These are phyloP conservation scores for Leucocoprinus birnbaumii DNA, from an alignment of 768 basidiomycete genomes.

Conservation along the genomic window DNA sequence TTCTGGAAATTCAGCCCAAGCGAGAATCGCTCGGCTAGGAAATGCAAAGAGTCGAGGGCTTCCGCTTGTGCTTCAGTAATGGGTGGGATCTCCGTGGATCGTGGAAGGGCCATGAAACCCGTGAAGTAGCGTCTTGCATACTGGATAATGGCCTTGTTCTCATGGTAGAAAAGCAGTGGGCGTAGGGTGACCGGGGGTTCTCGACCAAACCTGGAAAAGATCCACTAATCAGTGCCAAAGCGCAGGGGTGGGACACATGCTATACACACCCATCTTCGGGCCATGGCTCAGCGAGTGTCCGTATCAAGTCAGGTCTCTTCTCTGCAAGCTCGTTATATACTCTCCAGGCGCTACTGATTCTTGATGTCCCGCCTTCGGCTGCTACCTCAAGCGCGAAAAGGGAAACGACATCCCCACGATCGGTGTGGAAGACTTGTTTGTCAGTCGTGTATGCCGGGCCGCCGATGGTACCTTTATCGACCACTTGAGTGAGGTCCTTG, in stretches of 20 bases:
- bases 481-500: constrained; percentile 34
- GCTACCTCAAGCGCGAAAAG: constrained; percentile 38
- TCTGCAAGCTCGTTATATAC: constrained; percentile 46
- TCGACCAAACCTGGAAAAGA: constrained; percentile 29
- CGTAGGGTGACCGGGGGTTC: constrained; percentile 31
- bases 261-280: constrained; percentile 23
- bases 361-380: constrained; percentile 39
- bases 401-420: constrained; percentile 37
- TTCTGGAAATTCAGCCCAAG: constrained; percentile 43
- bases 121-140: constrained; percentile 42
- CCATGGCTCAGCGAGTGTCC: constrained; percentile 38
- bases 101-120: constrained; percentile 31
- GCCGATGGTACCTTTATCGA: constrained; percentile 31
- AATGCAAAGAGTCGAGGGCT: constrained; percentile 31
- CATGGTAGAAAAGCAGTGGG: constrained; percentile 35
- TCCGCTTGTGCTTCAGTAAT: constrained; percentile 47
- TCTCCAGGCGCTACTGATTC: constrained; percentile 39
- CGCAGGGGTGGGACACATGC: neutral
- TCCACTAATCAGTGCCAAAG: neutral
- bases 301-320: constrained; percentile 41
- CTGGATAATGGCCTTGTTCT: constrained; percentile 38
- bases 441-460: constrained; percentile 43
- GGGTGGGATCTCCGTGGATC: constrained; percentile 35
- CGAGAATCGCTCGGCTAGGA: constrained; percentile 38
- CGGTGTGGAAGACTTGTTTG: constrained; percentile 49